A percentile compares a stretch with the other conserved stretches of the same genome.
These are phyloP conservation scores for Daedalea quercina DNA, from an alignment of 768 basidiomycete genomes.

Conservation along the genomic window DNA sequence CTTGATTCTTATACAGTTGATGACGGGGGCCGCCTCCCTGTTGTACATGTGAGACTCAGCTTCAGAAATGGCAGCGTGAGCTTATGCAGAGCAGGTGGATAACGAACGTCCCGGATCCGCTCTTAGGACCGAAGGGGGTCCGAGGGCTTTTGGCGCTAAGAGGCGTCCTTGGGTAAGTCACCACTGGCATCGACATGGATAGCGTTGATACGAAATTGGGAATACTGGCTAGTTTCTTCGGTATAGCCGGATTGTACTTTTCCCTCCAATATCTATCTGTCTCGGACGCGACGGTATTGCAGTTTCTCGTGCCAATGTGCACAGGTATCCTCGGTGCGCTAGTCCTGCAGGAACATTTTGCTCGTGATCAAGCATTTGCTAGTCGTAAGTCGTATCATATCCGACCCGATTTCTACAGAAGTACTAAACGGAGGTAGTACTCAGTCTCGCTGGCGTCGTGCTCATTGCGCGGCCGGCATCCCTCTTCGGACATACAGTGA, in stretches of 20 bases:
- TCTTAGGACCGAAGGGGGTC: conserved; percentile 65
- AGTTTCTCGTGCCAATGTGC: conserved; percentile 64
- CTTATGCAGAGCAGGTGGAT: conserved; percentile 23
- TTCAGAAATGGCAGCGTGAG: not conserved
- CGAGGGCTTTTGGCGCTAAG: conserved; percentile 48
- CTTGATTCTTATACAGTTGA: too few relatives aligned
- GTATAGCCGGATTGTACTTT: conserved; percentile 60
- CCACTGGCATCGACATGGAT: not conserved
- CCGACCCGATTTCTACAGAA: too few relatives aligned
- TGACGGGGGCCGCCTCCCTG: conserved; percentile 46
- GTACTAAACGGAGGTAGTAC: conserved; percentile 28
- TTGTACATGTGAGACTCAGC: conserved; percentile 36
- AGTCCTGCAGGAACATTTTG: conserved; percentile 56
- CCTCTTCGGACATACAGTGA: conserved; percentile 46
- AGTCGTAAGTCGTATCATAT: conserved; percentile 37
- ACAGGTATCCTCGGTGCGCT: conserved; percentile 57
- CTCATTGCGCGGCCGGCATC: conserved; percentile 75
- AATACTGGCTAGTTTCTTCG: conserved; percentile 50
- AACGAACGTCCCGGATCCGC: conserved; percentile 44
- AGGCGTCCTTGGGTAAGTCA: conserved; percentile 52
- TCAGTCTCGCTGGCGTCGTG: conserved; percentile 69
- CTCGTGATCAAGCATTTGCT: conserved; percentile 47
- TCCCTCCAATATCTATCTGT: conserved; percentile 70
- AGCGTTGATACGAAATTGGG: not conserved
- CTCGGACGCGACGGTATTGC: conserved; percentile 71